Base-by-base conservation (phyloP, 2,329 filamentous ascomycete species). In the Fusarium anguioides region DNA sequence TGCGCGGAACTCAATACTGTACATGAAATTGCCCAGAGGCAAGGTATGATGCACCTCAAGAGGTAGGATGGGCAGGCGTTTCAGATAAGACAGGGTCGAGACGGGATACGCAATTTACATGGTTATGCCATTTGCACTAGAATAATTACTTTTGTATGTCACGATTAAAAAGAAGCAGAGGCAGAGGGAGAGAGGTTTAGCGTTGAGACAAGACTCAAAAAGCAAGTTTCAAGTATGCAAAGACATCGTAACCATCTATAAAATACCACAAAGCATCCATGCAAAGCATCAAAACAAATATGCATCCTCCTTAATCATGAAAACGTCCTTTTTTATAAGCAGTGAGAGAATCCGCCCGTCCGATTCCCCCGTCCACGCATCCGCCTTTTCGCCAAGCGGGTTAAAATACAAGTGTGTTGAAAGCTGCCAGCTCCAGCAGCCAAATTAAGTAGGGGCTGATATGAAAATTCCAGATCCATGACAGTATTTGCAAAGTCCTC, bases 71-170 rank as follows among this genome's bases (percentile, higher is more conserved):
- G 29, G 23, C 14, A 33, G 23, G 64, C 62, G 62, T 66, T 66
- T 45, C 31, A 51, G 24, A 60, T 31, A 39, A 42, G 35, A 40
- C 31, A 9, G 15, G 15, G 15, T 8, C 45, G 45, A 53, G 51
- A 56, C 21, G 36, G 45, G 29, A 35, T 27, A 48, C 29, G 42
- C 46, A 46, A 55, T 50, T 51, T 60, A 60, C 21, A 42, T 33
- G 41, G 21, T 17, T 33, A 33, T 29, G 46, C 53, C 41, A 41
- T 37, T 56, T 53, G 53, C 54, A 63, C 44, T 69, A 69, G 66
- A 69, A 60, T 69, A 69, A 69, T 69, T 46, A 42, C 57, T 33
- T 66, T 55, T 66, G 29, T 45, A 63, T 42, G 49, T 58, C 46
- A 69, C 50, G 57, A 63, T 46, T 21, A 41, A 63, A 69, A 69